Evolutionary conservation across 768 basidiomycete genomes (phyloP).

Genomic region (Pisolithus orientalis): DNA sequence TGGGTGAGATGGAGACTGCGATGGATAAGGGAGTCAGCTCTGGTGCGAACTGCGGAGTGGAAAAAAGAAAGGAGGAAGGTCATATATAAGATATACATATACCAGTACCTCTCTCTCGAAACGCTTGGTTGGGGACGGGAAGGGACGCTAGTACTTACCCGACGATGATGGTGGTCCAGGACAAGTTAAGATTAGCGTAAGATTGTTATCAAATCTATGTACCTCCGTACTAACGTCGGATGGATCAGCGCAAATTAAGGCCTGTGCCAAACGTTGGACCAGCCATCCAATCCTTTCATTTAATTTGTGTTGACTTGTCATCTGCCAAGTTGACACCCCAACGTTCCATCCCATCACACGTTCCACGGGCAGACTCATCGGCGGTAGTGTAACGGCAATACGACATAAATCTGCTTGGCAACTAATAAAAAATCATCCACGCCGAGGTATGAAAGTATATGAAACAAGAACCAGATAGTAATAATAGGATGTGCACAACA

Average conservation of each 20-base stretch:
- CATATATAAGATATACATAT: not conserved
- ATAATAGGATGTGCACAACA: conserved; percentile 10
- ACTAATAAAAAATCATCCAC: conserved; percentile 4
- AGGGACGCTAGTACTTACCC: conserved; percentile 14
- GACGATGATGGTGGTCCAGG: conserved; percentile 1
- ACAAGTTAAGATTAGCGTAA: not conserved
- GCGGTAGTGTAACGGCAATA: conserved; percentile 17
- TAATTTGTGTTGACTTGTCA: not conserved
- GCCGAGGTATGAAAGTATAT: not conserved
- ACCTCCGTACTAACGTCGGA: not conserved
- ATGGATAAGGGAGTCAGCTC: conserved; percentile 8
- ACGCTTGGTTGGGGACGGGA: conserved; percentile 2
- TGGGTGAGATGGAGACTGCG: not conserved
- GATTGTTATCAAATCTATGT: not conserved
- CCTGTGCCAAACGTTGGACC: not conserved
- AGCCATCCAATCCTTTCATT: not conserved
- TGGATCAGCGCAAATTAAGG: not conserved
- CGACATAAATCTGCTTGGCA: conserved; percentile 14
- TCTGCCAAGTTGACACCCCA: conserved; percentile 12
- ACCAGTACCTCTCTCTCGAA: too few species aligned
- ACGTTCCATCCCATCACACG: conserved; percentile 15
- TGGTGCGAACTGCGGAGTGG: conserved; percentile 10
- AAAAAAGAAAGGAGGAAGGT: conserved; percentile 3
- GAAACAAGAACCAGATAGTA: conserved; percentile 1
- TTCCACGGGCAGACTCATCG: conserved; percentile 7